A percentile compares a stretch with the other conserved stretches of the same genome.
These are phyloP conservation scores for Amanita jacksonii DNA, from an alignment of 768 basidiomycete genomes.

Conservation along the genomic window DNA sequence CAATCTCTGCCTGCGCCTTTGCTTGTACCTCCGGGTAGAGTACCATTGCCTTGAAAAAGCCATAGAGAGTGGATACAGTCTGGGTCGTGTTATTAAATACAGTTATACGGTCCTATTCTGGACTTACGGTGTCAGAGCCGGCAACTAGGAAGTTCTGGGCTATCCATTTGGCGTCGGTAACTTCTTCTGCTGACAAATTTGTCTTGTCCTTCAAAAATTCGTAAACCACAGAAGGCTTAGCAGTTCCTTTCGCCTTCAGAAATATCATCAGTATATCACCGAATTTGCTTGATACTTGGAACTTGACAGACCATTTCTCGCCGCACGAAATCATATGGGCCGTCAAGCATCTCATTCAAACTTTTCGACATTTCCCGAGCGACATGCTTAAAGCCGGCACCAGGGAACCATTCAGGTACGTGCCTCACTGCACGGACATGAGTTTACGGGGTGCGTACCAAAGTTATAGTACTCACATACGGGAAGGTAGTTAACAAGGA, in stretches of 20 bases:
- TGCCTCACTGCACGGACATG: no score
- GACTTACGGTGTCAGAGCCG: conserved; percentile 24
- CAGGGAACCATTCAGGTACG: no score
- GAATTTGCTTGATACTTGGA: not conserved
- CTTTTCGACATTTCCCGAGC: conserved; percentile 27
- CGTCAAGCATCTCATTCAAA: conserved; percentile 23
- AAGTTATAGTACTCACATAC: no score
- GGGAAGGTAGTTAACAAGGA: conserved; percentile 27
- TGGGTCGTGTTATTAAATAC: no score
- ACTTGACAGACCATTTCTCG: conserved; percentile 19
- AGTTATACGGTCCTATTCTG: not conserved
- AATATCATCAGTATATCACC: conserved; percentile 23
- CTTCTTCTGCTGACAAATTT: conserved; percentile 20
- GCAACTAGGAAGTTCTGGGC: conserved; percentile 39
- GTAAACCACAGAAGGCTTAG: no score
- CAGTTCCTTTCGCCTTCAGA: no score
- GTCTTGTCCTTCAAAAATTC: conserved; percentile 21
- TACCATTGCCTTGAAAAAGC: no score
- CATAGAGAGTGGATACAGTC: conserved; percentile 30
- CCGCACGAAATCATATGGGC: conserved; percentile 25
- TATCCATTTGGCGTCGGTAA: no score
- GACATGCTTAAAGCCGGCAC: no score
- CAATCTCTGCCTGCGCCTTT: no score
- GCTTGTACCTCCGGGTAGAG: no score
- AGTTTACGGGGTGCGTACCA: no score